Base-by-base conservation (phyloP, 768 basidiomycete species). In the Boletus huronensis region DNA sequence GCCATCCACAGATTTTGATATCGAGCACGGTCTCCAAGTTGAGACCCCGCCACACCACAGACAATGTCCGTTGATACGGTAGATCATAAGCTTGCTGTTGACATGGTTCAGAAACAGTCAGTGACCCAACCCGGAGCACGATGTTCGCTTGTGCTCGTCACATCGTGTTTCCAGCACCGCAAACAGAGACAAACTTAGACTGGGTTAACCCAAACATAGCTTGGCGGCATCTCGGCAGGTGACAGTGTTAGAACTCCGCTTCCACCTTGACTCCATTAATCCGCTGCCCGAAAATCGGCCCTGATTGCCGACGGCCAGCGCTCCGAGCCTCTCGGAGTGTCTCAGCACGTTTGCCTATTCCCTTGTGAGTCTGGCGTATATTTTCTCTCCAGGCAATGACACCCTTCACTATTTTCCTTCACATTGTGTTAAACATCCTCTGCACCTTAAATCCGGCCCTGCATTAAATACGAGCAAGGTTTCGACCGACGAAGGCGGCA, bases 151-250 rank as follows among this genome's bases (percentile, higher is more conserved):
- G 42, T 17, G 40, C 23, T 36, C 26, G 10, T 3, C 28, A n/a
- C n/a, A 21, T 29, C 53, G 43, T 10, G 29, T 26, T 34, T 32
- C 34, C 1, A 10, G 1, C 17, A n/a, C 7, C 10, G 5, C 31
- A 50, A 59, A 48, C 26, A 58, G 21, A 25, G 23, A 40, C 55
- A 61, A 52, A 28, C 17, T 7, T 11, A n/a, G n/a, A n/a, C n/a
- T n/a, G n/a, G 0, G 1, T 34, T 5, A 11, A 17, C 55, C n/a
- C n/a, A n/a, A n/a, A n/a, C n/a, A n/a, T 17, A 28, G 6, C n/a
- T 19, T 32, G 47, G 31, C 44, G 54, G 48, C 50, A 34, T 28
- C 16, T 61, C 51, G 55, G 48, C 48, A 6, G 13, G 9, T 21
- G 21, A 42, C 23, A 9, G 2, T 16, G 16, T 28, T 55, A 0